Conservation (phyloP, 169 alveolate genomes). For the Theileria equi region DNA sequence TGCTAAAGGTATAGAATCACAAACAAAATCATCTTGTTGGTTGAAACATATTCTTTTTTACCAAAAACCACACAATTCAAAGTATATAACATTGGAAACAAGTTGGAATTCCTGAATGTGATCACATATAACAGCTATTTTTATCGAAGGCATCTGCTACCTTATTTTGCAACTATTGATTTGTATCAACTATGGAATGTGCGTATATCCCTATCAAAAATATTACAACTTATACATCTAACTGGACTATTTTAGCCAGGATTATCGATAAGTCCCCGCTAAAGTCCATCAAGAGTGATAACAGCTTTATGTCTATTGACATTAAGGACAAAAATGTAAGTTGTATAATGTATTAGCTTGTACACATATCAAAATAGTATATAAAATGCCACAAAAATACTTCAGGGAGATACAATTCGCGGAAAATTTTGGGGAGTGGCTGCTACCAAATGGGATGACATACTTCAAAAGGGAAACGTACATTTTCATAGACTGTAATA, state of each 20-base stretch:
- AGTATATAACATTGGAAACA: too few relatives aligned
- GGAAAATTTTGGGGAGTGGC: constrained; percentile 74
- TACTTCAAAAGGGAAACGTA: constrained; percentile 61
- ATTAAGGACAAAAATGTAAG: constrained; percentile 64
- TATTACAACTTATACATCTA: constrained; percentile 70
- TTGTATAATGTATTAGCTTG: neutral
- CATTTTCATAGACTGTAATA: neutral
- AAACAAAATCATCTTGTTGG: too few relatives aligned
- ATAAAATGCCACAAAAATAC: too few relatives aligned
- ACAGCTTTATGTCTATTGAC: constrained; percentile 62
- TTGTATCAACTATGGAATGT: neutral
- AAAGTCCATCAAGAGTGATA: constrained; percentile 63
- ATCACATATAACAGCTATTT: too few relatives aligned
- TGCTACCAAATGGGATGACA: constrained; percentile 70
- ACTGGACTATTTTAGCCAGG: constrained; percentile 73
- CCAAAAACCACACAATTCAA: too few relatives aligned
- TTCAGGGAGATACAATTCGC: constrained; percentile 72
- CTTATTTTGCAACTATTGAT: neutral
- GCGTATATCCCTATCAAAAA: constrained; percentile 64
- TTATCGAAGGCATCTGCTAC: too few relatives aligned
- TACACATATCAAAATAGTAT: too few relatives aligned
- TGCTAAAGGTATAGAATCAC: too few relatives aligned
- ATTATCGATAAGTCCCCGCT: constrained; percentile 69
- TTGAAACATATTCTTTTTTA: too few relatives aligned
- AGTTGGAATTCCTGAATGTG: too few relatives aligned